Evolutionary conservation across 768 basidiomycete species (phyloP).

Genomic region (Phaeolepiota aurea): DNA sequence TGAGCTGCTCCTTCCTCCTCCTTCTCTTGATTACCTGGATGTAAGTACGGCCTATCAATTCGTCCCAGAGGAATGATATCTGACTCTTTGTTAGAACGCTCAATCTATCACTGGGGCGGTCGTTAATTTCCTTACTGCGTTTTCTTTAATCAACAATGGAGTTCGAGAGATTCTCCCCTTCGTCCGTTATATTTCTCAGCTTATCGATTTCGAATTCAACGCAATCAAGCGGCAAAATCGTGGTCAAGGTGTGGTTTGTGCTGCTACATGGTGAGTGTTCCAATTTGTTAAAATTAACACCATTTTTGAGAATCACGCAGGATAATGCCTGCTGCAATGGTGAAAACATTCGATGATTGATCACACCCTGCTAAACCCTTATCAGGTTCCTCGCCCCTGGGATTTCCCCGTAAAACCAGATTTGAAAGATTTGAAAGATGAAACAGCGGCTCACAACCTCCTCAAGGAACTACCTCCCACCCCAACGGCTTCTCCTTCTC

Average conservation of each 20-base stretch:
- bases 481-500: background rate
- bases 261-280: slow-evolving; percentile 69
- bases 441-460: background rate
- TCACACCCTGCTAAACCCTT: slow-evolving; percentile 1
- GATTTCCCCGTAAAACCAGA: slow-evolving; percentile 43
- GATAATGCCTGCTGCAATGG: slow-evolving; percentile 75
- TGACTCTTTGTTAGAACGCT: slow-evolving; percentile 31
- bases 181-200: slow-evolving; percentile 75
- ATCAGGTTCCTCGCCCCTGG: slow-evolving; percentile 66
- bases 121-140: slow-evolving; percentile 68
- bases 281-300: background rate
- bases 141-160: slow-evolving; percentile 63
- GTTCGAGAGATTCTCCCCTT: slow-evolving; percentile 80
- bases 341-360: slow-evolving; percentile 9
- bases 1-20: slow-evolving; percentile 68
- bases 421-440: background rate
- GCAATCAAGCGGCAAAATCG: slow-evolving; percentile 53
- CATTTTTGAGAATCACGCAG: slow-evolving; percentile 29
- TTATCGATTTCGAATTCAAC: slow-evolving; percentile 67
- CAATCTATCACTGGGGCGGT: slow-evolving; percentile 54
- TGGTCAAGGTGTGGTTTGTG: slow-evolving; percentile 78
- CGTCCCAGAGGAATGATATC: background rate
- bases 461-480: background rate
- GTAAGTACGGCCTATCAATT: slow-evolving; percentile 25
- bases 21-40: slow-evolving; percentile 52